Percentiles rank a stretch among this genome's conserved stretches.
Evolutionary conservation across 2,329 filamentous ascomycete genomes (phyloP).

Genomic region (Fusarium algeriense): DNA sequence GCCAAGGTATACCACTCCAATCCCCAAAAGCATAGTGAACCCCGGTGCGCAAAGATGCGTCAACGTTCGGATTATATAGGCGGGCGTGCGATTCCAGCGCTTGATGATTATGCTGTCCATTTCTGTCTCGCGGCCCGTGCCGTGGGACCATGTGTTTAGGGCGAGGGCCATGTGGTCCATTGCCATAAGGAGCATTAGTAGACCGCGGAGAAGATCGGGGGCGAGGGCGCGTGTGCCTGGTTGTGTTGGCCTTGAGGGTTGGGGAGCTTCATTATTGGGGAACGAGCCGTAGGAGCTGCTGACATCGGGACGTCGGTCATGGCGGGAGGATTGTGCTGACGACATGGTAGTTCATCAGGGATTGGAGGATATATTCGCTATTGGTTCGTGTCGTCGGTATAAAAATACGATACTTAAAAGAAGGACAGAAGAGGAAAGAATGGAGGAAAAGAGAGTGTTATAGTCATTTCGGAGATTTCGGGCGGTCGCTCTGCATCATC

Average conservation of each 20-base stretch:
- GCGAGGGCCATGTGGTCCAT: conserved; percentile 57
- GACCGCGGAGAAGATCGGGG: conserved; percentile 59
- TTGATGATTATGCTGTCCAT: conserved; percentile 52
- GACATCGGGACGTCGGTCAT: not conserved
- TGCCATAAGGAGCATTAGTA: conserved; percentile 61
- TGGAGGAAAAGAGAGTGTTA: not conserved
- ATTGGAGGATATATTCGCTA: not conserved
- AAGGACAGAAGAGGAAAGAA: not conserved
- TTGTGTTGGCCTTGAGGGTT: conserved; percentile 35
- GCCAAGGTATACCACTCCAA: conserved; percentile 60
- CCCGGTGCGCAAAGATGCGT: conserved; percentile 61
- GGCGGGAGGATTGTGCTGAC: conserved; percentile 6
- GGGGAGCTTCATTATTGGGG: conserved; percentile 9
- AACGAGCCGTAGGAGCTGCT: conserved; percentile 14
- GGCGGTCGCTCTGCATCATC: conserved; percentile 32
- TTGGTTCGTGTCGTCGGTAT: not conserved
- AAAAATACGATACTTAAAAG: not conserved
- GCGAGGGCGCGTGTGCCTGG: conserved; percentile 53
- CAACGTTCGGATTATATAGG: conserved; percentile 56
- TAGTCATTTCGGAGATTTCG: conserved; percentile 20
- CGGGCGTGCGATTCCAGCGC: conserved; percentile 55
- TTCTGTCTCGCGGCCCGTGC: conserved; percentile 54
- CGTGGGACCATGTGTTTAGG: conserved; percentile 57
- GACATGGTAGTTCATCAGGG: not conserved
- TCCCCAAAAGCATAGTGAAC: conserved; percentile 60